These are phyloP conservation scores for Apiospora aurea DNA, from an alignment of 2,329 filamentous ascomycete species.

Conservation along the genomic window DNA sequence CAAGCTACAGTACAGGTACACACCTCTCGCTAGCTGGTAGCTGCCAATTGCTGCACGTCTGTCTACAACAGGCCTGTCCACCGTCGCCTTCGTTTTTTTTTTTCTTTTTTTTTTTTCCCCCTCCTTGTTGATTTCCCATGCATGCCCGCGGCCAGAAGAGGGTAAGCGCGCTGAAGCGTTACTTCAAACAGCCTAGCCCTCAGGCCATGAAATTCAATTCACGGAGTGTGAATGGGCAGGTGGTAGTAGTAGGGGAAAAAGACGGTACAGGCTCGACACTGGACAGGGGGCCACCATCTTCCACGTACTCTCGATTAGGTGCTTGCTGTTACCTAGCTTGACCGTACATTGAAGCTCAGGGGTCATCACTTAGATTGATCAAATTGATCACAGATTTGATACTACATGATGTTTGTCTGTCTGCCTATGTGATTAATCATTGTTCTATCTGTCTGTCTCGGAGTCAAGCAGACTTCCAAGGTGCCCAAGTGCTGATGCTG, in stretches of 20 bases:
- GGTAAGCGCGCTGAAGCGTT: constrained; percentile 6
- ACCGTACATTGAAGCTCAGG: constrained; percentile 13
- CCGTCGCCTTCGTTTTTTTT: background rate
- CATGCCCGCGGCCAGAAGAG: background rate
- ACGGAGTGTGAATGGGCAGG: background rate
- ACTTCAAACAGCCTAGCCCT: background rate
- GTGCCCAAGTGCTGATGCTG: background rate
- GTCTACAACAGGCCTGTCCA: background rate
- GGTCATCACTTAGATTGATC: background rate
- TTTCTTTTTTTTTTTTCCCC: background rate
- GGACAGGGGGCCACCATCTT: background rate
- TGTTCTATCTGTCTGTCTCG: background rate
- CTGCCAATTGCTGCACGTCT: background rate
- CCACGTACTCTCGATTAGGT: background rate
- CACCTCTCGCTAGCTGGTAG: background rate
- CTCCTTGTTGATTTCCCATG: constrained; percentile 17
- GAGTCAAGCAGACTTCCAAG: background rate
- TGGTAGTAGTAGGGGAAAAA: background rate
- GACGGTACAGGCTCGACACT: background rate
- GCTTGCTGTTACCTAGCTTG: background rate
- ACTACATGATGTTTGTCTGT: background rate
- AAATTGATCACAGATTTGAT: background rate
- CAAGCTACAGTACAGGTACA: background rate
- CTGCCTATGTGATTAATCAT: background rate
- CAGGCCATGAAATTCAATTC: constrained; percentile 6